Conservation (phyloP, 1,284 basidiomycete species). For the Cryptococcus depauperatus region DNA sequence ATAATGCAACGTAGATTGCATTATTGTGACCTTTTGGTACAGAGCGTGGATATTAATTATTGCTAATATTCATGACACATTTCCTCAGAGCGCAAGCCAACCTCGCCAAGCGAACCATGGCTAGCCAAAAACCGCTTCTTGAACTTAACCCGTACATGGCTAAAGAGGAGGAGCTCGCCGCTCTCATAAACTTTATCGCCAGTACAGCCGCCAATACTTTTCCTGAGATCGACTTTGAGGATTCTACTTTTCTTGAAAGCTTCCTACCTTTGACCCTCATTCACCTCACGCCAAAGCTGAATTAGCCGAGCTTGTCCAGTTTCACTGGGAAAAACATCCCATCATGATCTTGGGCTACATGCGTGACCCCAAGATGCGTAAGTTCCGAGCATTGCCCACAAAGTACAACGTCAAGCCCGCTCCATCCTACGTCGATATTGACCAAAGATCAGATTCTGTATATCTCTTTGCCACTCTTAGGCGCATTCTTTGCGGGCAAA, state of each 20-base stretch:
- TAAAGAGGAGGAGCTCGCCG: conserved; percentile 20
- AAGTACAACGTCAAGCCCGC: conserved; percentile 19
- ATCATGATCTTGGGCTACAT: conserved; percentile 21
- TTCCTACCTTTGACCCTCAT: conserved; percentile 18
- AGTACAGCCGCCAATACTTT: conserved; percentile 19
- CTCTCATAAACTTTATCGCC: conserved; percentile 21
- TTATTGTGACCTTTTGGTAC: too few relatives aligned
- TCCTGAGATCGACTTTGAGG: conserved; percentile 12
- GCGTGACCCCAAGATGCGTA: conserved; percentile 20
- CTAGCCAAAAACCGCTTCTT: neutral
- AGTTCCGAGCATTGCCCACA: conserved; percentile 11
- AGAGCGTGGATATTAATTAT: too few relatives aligned
- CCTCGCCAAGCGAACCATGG: conserved; percentile 6
- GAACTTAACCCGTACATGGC: conserved; percentile 12
- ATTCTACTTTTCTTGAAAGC: conserved; percentile 13
- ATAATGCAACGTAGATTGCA: too few relatives aligned
- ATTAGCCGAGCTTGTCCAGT: conserved; percentile 15
- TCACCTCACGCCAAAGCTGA: conserved; percentile 12
- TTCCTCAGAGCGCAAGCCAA: conserved; percentile 17
- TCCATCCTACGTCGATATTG: conserved; percentile 22
- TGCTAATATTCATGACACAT: too few relatives aligned
- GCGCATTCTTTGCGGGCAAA: conserved; percentile 16
- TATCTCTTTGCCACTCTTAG: conserved; percentile 12
- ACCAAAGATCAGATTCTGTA: conserved; percentile 17
- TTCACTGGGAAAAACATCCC: conserved; percentile 21